Percentiles rank a stretch among this genome's conserved stretches.
phyloP scores from a whole-genome alignment of 2,329 filamentous ascomycete genomes.

The Nothomitra cinnamomea region DNA sequence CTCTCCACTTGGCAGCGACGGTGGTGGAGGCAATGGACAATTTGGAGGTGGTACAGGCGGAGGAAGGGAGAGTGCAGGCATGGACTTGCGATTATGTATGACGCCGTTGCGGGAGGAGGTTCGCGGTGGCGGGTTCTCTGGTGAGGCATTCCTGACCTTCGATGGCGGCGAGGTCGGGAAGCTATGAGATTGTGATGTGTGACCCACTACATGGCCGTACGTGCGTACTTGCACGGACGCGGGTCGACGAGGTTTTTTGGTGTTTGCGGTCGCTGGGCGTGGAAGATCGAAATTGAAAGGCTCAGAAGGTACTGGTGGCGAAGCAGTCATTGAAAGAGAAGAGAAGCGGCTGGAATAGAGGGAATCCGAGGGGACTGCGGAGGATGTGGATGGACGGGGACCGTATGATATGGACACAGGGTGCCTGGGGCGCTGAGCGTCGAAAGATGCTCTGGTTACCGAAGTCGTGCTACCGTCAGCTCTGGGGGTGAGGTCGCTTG shows the following conservation, averaged over 20 bases:
- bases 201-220: neutral
- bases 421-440: neutral
- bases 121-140: neutral
- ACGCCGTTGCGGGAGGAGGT: neutral
- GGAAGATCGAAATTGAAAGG: neutral
- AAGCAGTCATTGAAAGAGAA: neutral
- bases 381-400: slow-evolving; percentile 1
- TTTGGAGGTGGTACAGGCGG: slow-evolving; percentile 6
- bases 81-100: slow-evolving; percentile 6
- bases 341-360: neutral
- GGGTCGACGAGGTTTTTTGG: slow-evolving; percentile 1
- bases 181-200: neutral
- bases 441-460: neutral
- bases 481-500: neutral
- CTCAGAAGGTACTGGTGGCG: neutral
- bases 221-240: neutral
- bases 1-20: neutral
- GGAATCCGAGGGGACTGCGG: neutral
- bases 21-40: slow-evolving; percentile 5
- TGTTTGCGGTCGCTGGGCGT: neutral
- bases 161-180: neutral
- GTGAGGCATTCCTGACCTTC: neutral
- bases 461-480: neutral
- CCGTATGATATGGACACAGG: neutral
- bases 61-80: neutral